A percentile compares a stretch with the other conserved stretches of the same genome.
Evolutionary conservation across 1,284 basidiomycete genomes (phyloP).

Genomic region (Leccinum pallidistipes): DNA sequence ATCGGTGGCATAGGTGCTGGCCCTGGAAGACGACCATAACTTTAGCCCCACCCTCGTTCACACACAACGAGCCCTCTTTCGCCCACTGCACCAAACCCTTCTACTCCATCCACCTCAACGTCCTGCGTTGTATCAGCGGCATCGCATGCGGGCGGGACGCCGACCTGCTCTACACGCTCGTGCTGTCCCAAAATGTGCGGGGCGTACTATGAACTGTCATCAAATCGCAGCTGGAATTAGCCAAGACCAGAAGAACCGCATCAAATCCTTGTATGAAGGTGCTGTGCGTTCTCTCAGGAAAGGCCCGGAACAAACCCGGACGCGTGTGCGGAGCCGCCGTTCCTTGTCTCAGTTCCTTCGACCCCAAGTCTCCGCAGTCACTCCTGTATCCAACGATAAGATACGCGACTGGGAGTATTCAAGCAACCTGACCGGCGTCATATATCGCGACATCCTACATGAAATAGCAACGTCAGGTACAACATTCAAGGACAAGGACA

Average conservation of each 20-base stretch:
- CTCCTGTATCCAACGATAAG: slow-evolving; percentile 85
- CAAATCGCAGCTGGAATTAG: no score
- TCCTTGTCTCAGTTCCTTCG: slow-evolving; percentile 94
- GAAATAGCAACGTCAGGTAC: slow-evolving; percentile 98
- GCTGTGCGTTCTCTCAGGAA: slow-evolving; percentile 84
- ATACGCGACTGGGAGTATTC: slow-evolving; percentile 98
- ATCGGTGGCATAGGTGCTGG: no score
- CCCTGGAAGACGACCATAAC: no score
- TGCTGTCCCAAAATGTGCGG: no score
- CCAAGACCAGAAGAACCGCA: no score
- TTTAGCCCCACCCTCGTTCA: no score
- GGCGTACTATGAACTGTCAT: no score
- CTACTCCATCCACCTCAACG: slow-evolving; percentile 72
- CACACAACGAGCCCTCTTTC: neutral
- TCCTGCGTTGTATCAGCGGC: slow-evolving; percentile 66
- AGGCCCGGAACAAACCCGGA: slow-evolving; percentile 53
- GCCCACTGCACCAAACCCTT: slow-evolving; percentile 62
- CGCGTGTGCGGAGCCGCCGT: slow-evolving; percentile 67
- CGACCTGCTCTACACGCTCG: slow-evolving; percentile 66
- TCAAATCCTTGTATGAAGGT: slow-evolving; percentile 93
- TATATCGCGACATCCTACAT: slow-evolving; percentile 93
- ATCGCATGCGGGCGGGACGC: slow-evolving; percentile 70
- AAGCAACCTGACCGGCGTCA: slow-evolving; percentile 93
- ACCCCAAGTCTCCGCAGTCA: slow-evolving; percentile 76
- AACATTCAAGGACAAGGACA: slow-evolving; percentile 98